A percentile compares a stretch with the other conserved stretches of the same genome.
These are phyloP conservation scores for Bipolaris sorokiniana DNA, from an alignment of 2,329 filamentous ascomycete genomes.

Conservation along the genomic window DNA sequence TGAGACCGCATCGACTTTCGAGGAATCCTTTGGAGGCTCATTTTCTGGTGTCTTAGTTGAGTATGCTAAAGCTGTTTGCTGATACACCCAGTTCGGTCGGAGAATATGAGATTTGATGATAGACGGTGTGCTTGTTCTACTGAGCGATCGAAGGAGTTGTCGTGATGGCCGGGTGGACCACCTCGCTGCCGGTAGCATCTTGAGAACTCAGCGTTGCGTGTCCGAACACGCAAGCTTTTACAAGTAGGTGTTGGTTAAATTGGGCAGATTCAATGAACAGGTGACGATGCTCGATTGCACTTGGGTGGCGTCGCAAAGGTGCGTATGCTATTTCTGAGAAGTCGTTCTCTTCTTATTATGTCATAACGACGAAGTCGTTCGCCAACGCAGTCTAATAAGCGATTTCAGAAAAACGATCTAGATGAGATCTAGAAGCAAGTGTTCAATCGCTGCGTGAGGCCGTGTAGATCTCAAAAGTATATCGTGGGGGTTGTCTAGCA, in stretches of 20 bases:
- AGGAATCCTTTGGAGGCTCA: constrained; percentile 20
- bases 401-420: not conserved
- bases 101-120: constrained; percentile 33
- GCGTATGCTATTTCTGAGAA: constrained; percentile 4
- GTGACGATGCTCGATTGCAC: constrained; percentile 1
- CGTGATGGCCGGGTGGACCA: constrained; percentile 40
- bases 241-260: constrained; percentile 4
- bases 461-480: not conserved
- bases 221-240: not conserved
- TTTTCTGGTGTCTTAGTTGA: constrained; percentile 18
- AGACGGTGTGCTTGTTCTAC: constrained; percentile 28
- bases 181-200: constrained; percentile 36
- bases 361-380: constrained; percentile 2
- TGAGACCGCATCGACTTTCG: constrained; percentile 53
- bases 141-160: constrained; percentile 29
- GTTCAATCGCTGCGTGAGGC: not conserved
- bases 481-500: not conserved
- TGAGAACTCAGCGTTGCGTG: constrained; percentile 3
- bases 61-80: constrained; percentile 15
- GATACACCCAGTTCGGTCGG: constrained; percentile 24
- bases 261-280: not conserved
- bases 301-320: constrained; percentile 9
- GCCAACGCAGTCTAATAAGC: not conserved
- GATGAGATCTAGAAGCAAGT: not conserved
- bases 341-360: constrained; percentile 14